Evolutionary conservation across 768 basidiomycete species (phyloP).

Genomic region (Rubroboletus satanas): DNA sequence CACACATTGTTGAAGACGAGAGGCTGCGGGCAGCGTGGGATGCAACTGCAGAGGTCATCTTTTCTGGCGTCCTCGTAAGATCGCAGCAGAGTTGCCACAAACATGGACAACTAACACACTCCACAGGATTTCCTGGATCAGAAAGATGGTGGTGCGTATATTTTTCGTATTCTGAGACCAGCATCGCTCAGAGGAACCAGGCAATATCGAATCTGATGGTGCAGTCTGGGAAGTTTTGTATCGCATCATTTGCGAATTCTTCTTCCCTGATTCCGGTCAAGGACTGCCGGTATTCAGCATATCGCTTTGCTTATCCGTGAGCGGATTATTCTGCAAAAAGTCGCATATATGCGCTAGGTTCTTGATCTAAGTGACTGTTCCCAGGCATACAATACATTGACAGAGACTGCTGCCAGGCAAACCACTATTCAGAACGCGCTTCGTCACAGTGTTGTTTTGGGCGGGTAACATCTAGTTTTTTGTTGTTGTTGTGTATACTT

Average conservation of each 20-base stretch:
- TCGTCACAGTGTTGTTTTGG: slow-evolving; percentile 41
- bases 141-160: slow-evolving; percentile 16
- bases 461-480: slow-evolving; percentile 39
- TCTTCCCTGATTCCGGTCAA: slow-evolving; percentile 28
- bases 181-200: slow-evolving; percentile 9
- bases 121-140: slow-evolving; percentile 25
- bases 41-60: slow-evolving; percentile 38
- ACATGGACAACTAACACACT: slow-evolving; percentile 13
- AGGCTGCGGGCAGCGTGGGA: slow-evolving; percentile 41
- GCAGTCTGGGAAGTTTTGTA: slow-evolving; percentile 28
- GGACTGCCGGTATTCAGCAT: slow-evolving; percentile 20
- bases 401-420: slow-evolving; percentile 43
- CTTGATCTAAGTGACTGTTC: slow-evolving; percentile 13
- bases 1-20: slow-evolving; percentile 18
- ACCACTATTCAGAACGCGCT: slow-evolving; percentile 43
- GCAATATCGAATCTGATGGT: slow-evolving; percentile 17
- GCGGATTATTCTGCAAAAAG: slow-evolving; percentile 9
- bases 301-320: slow-evolving; percentile 25
- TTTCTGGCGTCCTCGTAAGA: slow-evolving; percentile 52
- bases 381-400: slow-evolving; percentile 53
- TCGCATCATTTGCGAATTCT: slow-evolving; percentile 36
- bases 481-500: neutral
- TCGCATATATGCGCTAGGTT: slow-evolving; percentile 28
- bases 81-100: neutral
- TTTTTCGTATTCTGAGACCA: neutral